Percentiles rank a stretch among this genome's conserved stretches.
phyloP scores from a whole-genome alignment of 2,329 filamentous ascomycete genomes.

The Tricladium varicosporioides region DNA sequence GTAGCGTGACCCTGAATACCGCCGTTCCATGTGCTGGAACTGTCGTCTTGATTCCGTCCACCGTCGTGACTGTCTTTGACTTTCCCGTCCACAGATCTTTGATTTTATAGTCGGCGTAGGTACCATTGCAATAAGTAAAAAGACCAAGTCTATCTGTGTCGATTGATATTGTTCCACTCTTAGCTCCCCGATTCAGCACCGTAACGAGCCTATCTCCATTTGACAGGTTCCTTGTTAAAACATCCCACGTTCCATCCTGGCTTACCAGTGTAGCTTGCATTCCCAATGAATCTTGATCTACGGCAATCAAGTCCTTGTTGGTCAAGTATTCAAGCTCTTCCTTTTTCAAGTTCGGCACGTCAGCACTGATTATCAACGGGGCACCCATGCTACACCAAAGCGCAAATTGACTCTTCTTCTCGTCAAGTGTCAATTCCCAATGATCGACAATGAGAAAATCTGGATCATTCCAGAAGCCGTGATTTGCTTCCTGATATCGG shows the following conservation, averaged over 20 bases:
- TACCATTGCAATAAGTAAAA: slow-evolving; percentile 23
- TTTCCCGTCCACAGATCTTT: slow-evolving; percentile 42
- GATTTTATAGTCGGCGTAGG: slow-evolving; percentile 20
- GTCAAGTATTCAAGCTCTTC: not conserved
- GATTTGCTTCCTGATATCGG: slow-evolving; percentile 24
- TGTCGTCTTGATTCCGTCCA: not conserved
- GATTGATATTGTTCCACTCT: slow-evolving; percentile 14
- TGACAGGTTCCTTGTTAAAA: slow-evolving; percentile 42
- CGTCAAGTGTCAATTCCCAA: slow-evolving; percentile 4
- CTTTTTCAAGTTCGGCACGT: not conserved
- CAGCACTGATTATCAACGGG: not conserved
- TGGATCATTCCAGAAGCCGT: slow-evolving; percentile 30
- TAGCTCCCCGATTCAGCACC: slow-evolving; percentile 41
- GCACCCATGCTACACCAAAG: not conserved
- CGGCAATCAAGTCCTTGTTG: slow-evolving; percentile 5
- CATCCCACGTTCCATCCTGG: slow-evolving; percentile 39
- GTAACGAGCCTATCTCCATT: slow-evolving; percentile 44
- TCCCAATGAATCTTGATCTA: slow-evolving; percentile 17
- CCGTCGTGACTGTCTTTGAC: not conserved
- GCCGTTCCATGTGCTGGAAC: not conserved
- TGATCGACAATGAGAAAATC: slow-evolving; percentile 10
- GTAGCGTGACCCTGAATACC: slow-evolving; percentile 40
- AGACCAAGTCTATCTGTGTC: slow-evolving; percentile 27
- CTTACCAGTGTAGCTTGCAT: slow-evolving; percentile 40
- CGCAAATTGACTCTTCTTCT: slow-evolving; percentile 15